Evolutionary conservation across 2,329 filamentous ascomycete genomes (phyloP), one percentile per base, ranked within the genome.

Genomic region (Lasiodiplodia sp.): DNA sequence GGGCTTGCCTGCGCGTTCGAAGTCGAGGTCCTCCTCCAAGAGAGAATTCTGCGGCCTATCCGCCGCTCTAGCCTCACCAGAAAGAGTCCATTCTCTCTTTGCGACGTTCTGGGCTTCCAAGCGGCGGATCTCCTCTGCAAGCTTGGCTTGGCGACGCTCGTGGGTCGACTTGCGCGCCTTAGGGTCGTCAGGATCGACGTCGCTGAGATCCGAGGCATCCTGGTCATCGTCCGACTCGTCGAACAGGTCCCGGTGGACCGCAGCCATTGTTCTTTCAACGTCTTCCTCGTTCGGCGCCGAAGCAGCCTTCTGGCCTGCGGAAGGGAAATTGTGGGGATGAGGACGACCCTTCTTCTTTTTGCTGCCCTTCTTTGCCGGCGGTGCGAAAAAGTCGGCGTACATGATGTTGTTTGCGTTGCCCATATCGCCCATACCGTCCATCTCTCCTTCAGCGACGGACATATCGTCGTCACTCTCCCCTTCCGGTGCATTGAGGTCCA

Each of bases 381-480:
- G 92, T 2, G 92, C 93, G 75, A 97, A 98, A 82, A 97, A 98
- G 79, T 98, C 94, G 70, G 91, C 90, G 80, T 97, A 98, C 81
- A 91, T 93, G 75, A 97, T 85, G 71, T 94, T 91, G 77, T 97
- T 97, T 62, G 94, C 94, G 74, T 97, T 96, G 71, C 85, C 84
- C 71, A 85, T 83, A 58, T 86, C 87, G 63, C 86, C 86, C 49
- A 85, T 73, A 40, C 75, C 81, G 64, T 83, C 82, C 71, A 85
- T 77, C 16, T 84, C 87, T 55, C 87, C 87, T 16, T 86, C 86
- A 18, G 88, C 87, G 31, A 87, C 79, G 14, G 81, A 82, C 47
- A 82, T 83, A 40, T 87, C 83, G 69, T 93, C 91, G 40, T 92
- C 89, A 67, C 87, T 88, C 2, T 80, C 88, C 37, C 93, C 92